A percentile compares a stretch with the other conserved stretches of the same genome.
Evolutionary conservation across 495 filamentous ascomycete genomes (phyloP).

Genomic region (Cladorrhinum samala): DNA sequence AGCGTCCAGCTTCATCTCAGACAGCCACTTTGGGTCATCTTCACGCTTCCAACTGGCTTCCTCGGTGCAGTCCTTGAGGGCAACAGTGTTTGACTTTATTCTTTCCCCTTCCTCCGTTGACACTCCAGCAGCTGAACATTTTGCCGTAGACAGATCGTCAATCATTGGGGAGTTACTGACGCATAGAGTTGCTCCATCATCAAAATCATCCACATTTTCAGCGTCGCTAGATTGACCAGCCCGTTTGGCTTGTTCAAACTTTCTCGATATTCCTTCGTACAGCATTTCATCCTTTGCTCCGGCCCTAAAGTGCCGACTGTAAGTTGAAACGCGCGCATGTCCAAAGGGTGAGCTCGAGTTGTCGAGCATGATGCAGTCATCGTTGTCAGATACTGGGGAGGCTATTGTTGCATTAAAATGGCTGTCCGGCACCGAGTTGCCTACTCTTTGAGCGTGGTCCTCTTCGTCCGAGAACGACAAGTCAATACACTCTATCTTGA

Average conservation of each 20-base stretch:
- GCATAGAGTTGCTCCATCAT: conserved; percentile 1
- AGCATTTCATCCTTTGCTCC: conserved; percentile 13
- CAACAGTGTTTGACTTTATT: background rate
- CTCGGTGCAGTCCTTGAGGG: background rate
- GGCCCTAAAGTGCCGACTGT: conserved; percentile 2
- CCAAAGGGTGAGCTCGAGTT: background rate
- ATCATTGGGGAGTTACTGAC: background rate
- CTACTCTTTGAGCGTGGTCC: background rate
- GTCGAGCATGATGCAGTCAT: background rate
- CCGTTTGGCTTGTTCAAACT: background rate
- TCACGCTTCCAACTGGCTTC: conserved; percentile 5
- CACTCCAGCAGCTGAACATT: background rate
- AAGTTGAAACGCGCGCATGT: background rate
- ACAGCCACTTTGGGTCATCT: conserved; percentile 40
- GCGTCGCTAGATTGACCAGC: background rate
- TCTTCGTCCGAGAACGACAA: conserved; percentile 22
- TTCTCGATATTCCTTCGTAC: conserved; percentile 4
- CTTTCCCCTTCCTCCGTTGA: background rate
- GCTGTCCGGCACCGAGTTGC: background rate
- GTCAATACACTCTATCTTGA: conserved; percentile 35
- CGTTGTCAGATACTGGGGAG: conserved; percentile 3
- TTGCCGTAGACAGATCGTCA: background rate
- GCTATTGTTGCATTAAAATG: background rate
- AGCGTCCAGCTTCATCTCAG: conserved; percentile 37
- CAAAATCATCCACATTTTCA: conserved; percentile 2